phyloP scores from a whole-genome alignment of 441 rosid species.

The Melastoma candidum region DNA sequence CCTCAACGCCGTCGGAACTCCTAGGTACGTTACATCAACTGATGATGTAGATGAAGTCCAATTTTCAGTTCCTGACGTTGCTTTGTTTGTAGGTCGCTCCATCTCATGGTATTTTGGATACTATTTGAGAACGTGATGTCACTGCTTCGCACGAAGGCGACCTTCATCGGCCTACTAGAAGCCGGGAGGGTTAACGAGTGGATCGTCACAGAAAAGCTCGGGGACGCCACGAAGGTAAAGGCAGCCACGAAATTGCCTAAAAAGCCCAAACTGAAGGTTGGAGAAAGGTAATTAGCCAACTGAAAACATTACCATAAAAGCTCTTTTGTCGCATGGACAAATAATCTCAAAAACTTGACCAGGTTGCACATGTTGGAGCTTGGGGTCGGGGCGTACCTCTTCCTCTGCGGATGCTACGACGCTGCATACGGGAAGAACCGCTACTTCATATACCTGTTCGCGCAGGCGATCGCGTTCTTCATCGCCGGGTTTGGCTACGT shows the following conservation, averaged over 20 bases:
- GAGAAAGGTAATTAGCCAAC: constrained; percentile 4
- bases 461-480: constrained; percentile 18
- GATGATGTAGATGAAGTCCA: too few species aligned
- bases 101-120: constrained; percentile 16
- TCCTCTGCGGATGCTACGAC: constrained; percentile 11
- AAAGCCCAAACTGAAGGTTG: constrained; percentile 6
- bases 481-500: constrained; percentile 13
- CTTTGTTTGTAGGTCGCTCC: constrained; percentile 9
- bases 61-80: not conserved
- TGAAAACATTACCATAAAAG: too few species aligned
- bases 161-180: constrained; percentile 15
- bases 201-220: constrained; percentile 15
- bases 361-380: constrained; percentile 15
- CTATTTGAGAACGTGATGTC: constrained; percentile 18
- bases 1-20: constrained; percentile 15
- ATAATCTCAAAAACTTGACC: not conserved
- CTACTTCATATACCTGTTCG: constrained; percentile 14
- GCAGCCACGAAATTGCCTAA: constrained; percentile 4
- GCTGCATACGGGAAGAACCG: constrained; percentile 7
- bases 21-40: constrained; percentile 3
- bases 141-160: constrained; percentile 12
- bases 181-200: constrained; percentile 15
- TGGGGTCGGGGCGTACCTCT: constrained; percentile 11
- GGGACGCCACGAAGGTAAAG: constrained; percentile 10
- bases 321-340: not conserved